Conservation (phyloP, 169 alveolate genomes). For the Plasmodium knowlesi region DNA sequence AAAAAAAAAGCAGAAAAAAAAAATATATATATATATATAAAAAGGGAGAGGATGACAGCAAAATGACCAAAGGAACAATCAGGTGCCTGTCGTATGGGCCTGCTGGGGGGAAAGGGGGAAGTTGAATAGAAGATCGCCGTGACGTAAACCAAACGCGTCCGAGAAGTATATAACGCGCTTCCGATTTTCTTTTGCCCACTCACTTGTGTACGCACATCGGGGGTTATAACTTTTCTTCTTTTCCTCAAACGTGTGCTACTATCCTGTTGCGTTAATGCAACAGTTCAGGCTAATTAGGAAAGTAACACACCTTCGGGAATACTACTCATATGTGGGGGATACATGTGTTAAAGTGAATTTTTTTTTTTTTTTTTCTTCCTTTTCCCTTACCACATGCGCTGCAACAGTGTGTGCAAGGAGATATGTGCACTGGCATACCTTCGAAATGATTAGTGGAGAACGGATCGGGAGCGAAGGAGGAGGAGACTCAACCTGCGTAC, state of each 20-base stretch:
- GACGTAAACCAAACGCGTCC: background rate
- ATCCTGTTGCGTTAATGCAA: background rate
- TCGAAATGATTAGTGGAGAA: background rate
- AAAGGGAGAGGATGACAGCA: background rate
- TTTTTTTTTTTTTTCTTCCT: background rate
- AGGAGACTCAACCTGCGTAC: background rate
- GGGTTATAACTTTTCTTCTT: background rate
- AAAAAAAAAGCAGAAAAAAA: too few species aligned
- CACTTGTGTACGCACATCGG: background rate
- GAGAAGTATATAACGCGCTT: background rate
- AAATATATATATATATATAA: too few species aligned
- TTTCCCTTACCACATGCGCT: background rate
- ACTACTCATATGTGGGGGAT: background rate
- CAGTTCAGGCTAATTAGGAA: background rate
- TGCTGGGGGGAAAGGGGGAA: background rate
- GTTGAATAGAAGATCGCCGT: background rate
- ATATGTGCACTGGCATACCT: background rate
- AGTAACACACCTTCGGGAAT: background rate
- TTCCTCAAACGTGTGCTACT: background rate
- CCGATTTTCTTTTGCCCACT: background rate
- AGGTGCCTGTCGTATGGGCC: background rate
- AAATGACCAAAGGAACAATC: background rate
- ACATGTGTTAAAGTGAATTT: background rate
- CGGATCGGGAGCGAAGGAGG: background rate
- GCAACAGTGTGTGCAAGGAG: background rate